Percentiles rank a stretch among this genome's conserved stretches.
phyloP scores from a whole-genome alignment of 352 stramenopile species.

The Globisporangium cystogenes region DNA sequence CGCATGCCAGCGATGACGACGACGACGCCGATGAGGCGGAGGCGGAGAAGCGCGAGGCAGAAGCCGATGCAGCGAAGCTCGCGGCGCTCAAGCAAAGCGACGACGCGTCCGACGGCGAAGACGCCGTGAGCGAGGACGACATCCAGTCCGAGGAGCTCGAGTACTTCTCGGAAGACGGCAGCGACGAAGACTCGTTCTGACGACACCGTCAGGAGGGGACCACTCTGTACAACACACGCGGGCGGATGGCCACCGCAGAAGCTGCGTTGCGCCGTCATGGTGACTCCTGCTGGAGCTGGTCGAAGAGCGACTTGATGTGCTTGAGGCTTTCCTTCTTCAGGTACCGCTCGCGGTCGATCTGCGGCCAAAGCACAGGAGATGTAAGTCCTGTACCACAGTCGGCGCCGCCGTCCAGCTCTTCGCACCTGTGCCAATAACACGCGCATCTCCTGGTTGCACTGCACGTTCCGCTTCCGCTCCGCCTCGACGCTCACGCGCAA shows the following conservation, averaged over 20 bases:
- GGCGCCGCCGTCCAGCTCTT: no score
- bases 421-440: constrained; percentile 52
- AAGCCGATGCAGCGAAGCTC: constrained; percentile 33
- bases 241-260: background rate
- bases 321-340: constrained; percentile 62
- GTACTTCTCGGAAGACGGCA: constrained; percentile 79
- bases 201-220: no score
- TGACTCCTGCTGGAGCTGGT: constrained; percentile 55
- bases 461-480: constrained; percentile 32
- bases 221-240: background rate
- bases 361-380: background rate
- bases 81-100: constrained; percentile 39
- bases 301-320: constrained; percentile 75
- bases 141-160: constrained; percentile 73
- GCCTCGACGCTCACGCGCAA: constrained; percentile 35
- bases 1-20: background rate
- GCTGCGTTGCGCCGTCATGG: constrained; percentile 13
- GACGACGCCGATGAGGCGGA: background rate
- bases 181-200: constrained; percentile 82
- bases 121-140: constrained; percentile 60
- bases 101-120: constrained; percentile 34
- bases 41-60: background rate
- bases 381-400: no score
- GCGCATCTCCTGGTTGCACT: constrained; percentile 64
- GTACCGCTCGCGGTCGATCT: constrained; percentile 67